These are phyloP conservation scores for Cadophora gregata DNA, from an alignment of 2,329 filamentous ascomycete genomes.

Conservation along the genomic window DNA sequence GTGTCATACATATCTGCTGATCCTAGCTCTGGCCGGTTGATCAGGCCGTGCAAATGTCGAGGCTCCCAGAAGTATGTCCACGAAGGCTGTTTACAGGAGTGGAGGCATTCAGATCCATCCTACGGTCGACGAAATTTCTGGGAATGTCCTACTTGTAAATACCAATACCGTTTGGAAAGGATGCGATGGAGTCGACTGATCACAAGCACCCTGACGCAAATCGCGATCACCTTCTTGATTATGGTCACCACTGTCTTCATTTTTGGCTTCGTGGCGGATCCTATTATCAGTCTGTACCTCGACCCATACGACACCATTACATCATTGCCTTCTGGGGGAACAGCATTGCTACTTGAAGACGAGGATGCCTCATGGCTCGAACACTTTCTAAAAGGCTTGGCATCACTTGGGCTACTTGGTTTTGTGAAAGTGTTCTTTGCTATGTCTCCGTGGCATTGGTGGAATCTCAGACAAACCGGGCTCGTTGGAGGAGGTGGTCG, in stretches of 20 bases:
- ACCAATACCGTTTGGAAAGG: conserved; percentile 79
- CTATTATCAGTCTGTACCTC: conserved; percentile 86
- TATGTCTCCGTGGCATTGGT: conserved; percentile 78
- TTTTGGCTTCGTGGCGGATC: conserved; percentile 90
- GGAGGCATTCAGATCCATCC: conserved; percentile 76
- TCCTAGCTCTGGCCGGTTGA: conserved; percentile 74
- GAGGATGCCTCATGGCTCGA: conserved; percentile 71
- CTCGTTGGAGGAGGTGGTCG: conserved; percentile 57
- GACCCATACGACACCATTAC: conserved; percentile 73
- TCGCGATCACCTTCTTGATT: conserved; percentile 73
- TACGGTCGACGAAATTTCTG: conserved; percentile 74
- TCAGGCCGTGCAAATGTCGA: conserved; percentile 92
- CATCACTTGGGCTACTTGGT: conserved; percentile 87
- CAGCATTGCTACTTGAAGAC: conserved; percentile 52
- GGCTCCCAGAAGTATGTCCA: conserved; percentile 94
- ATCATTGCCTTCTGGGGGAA: conserved; percentile 50
- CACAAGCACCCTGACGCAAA: conserved; percentile 69
- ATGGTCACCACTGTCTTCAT: conserved; percentile 76
- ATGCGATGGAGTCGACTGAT: conserved; percentile 77
- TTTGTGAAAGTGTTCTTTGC: conserved; percentile 81
- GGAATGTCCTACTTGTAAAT: conserved; percentile 87
- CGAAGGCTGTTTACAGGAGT: conserved; percentile 83
- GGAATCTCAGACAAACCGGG: conserved; percentile 70
- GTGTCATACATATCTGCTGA: conserved; percentile 78
- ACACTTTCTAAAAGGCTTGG: conserved; percentile 88